Evolutionary conservation across 208 protist genomes (phyloP).

Genomic region (Leishmania mexicana): DNA sequence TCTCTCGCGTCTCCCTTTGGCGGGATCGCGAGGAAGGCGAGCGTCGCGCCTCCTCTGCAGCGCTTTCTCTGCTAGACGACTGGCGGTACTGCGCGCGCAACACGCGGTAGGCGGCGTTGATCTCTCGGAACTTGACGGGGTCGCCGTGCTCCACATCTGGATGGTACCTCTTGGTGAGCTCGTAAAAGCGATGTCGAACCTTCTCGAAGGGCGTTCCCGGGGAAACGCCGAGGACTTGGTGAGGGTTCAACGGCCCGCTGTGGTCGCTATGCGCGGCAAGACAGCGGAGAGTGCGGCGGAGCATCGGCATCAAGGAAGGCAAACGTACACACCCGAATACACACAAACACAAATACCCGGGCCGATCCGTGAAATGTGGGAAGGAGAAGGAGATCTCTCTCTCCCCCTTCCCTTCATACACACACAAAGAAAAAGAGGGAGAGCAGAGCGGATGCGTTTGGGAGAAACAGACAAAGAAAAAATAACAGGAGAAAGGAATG

Average conservation of each 20-base stretch:
- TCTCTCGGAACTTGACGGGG: constrained; percentile 71
- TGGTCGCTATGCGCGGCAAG: constrained; percentile 8
- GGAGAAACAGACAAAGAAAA: background rate
- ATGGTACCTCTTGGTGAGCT: constrained; percentile 71
- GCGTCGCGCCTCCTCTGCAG: constrained; percentile 8
- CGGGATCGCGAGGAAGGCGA: constrained; percentile 4
- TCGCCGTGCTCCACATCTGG: constrained; percentile 74
- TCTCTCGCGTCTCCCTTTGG: background rate
- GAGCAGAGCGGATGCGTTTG: background rate
- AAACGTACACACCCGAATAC: background rate
- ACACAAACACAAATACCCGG: background rate
- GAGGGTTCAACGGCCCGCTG: constrained; percentile 34
- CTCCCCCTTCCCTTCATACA: no score
- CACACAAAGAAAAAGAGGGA: no score
- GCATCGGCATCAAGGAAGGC: constrained; percentile 9
- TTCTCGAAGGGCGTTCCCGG: constrained; percentile 56
- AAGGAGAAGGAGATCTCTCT: no score
- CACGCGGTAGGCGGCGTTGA: constrained; percentile 68
- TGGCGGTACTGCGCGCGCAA: constrained; percentile 49
- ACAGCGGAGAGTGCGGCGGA: constrained; percentile 20
- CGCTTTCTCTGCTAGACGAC: background rate
- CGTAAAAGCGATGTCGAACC: constrained; percentile 55
- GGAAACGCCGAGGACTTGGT: constrained; percentile 60
- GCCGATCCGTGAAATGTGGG: background rate
- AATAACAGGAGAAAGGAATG: background rate